Base-by-base conservation (phyloP, 2,329 filamentous ascomycete genomes). In the Hymenotorrendiella dingleyae region DNA sequence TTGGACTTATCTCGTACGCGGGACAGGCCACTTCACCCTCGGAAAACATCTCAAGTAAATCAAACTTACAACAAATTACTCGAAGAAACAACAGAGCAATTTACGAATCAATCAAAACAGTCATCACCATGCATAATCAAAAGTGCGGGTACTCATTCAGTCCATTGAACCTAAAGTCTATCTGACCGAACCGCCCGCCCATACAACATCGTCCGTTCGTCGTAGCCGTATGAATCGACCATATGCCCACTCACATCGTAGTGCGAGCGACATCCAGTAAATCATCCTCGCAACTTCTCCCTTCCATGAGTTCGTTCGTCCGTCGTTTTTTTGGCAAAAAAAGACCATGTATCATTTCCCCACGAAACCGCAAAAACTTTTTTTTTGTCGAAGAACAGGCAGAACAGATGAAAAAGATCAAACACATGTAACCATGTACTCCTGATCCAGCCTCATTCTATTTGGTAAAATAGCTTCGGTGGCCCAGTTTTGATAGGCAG, bases 221-320 rank as follows among this genome's bases (percentile, higher is more conserved):
- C 23, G 17, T 16, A 16, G 12, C 30, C 39, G 17, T 26, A 34
- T 42, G 29, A 35, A 35, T 35, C 29, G 12, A 21, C 8, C 16
- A 6, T 35, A 26, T 33, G 41, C 27, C 24, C 23, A 26, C 23
- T 39, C 38, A 26, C 35, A 30, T 38, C 36, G 42, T 45, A 45
- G 11, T 12, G 12, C 17, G n/a, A 26, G 42, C 39, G 42, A 38
- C 42, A 20, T 36, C 42, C 39, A 21, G 38, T 42, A 45, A 49
- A 26, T 52, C 47, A 52, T 52, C 47, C 42, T 52, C 47, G 47
- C 46, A n/a, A n/a, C n/a, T n/a, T n/a, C n/a, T n/a, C n/a, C 27
- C 35, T 23, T 27, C 27, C 35, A 14, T 26, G 35, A 14, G 21
- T 37, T 37, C 35, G 19, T 37, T 28, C 35, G 24, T 37, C 17